Conservation (phyloP, 176 grass and related monocot species). For the Themeda triandra region DNA sequence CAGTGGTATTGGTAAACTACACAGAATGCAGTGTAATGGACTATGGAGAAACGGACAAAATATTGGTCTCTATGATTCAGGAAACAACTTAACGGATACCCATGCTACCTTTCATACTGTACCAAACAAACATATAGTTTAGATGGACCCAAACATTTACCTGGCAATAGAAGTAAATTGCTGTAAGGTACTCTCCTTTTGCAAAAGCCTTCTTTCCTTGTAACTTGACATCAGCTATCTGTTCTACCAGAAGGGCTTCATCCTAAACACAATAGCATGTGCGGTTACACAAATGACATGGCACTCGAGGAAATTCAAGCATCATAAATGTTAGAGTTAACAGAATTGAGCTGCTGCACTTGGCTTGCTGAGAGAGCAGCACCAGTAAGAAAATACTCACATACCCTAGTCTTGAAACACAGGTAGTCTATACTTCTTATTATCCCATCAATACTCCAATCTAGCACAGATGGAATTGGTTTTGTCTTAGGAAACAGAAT, state of each 20-base stretch:
- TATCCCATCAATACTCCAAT: constrained; percentile 22
- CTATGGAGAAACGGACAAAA: not conserved
- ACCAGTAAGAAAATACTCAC: not conserved
- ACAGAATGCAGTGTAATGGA: not conserved
- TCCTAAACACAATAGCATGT: not conserved
- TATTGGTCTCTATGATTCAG: not conserved
- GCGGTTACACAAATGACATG: not conserved
- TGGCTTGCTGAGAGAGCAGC: not conserved
- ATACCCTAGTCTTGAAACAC: not conserved
- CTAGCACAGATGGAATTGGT: constrained; percentile 24
- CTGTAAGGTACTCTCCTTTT: not conserved
- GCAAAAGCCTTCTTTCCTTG: constrained; percentile 15
- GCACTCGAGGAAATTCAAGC: too few species aligned
- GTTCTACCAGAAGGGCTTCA: not conserved
- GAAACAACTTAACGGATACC: not conserved
- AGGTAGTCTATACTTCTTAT: not conserved
- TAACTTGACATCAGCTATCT: not conserved
- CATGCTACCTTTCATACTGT: not conserved
- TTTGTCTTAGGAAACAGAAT: constrained; percentile 44
- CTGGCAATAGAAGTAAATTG: not conserved
- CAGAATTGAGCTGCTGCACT: not conserved
- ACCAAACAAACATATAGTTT: not conserved
- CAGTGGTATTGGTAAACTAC: not conserved
- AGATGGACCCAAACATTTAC: not conserved
- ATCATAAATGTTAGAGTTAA: not conserved